Evolutionary conservation across 345 rosid species (phyloP).

Genomic region (Eucalyptus guilfoylei): DNA sequence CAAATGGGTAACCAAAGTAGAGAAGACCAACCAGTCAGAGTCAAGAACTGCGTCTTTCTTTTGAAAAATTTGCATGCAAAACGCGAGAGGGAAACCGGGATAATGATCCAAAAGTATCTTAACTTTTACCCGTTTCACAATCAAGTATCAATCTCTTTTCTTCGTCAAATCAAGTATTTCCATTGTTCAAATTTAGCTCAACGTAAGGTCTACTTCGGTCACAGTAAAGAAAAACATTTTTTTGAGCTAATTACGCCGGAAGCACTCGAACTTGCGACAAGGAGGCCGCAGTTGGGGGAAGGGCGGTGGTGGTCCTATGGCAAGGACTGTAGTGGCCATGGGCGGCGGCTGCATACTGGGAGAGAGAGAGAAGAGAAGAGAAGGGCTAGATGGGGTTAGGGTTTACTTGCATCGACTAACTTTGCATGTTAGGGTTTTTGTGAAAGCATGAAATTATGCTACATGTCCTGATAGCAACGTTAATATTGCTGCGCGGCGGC

Average conservation of each 20-base stretch:
- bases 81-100: not conserved
- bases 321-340: not conserved
- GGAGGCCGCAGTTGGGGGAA: not conserved
- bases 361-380: not conserved
- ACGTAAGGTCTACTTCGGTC: not conserved
- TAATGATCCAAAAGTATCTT: not conserved
- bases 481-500: not conserved
- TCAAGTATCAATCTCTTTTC: not conserved
- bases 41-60: not conserved
- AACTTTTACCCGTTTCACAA: not conserved
- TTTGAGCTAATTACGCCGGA: not conserved
- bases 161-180: not conserved
- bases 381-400: not conserved
- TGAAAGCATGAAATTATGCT: not conserved
- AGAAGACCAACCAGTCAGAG: not conserved
- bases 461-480: not conserved
- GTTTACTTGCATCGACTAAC: not conserved
- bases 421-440: not conserved
- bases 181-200: not conserved
- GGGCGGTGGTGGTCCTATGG: not conserved
- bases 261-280: not conserved
- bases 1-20: not conserved
- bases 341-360: not conserved
- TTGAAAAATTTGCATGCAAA: not conserved
- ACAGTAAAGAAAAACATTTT: not conserved